These are phyloP conservation scores for Candida qinlingensis DNA, from an alignment of 805 yeast genomes.

Conservation along the genomic window DNA sequence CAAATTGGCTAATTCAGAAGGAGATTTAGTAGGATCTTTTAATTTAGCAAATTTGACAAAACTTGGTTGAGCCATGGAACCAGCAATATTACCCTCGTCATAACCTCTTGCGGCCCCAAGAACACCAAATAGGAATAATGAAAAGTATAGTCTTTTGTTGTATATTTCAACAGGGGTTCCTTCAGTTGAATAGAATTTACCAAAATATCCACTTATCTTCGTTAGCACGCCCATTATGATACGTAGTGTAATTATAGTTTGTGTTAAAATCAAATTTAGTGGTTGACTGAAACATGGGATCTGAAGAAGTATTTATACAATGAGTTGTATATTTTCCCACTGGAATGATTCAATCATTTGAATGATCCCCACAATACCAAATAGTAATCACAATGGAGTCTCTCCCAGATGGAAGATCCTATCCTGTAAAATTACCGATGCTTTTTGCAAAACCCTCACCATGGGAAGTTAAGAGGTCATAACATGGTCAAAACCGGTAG, in stretches of 20 bases:
- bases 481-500: too few relatives aligned
- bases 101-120: constrained; percentile 53
- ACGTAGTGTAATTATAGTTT: not conserved
- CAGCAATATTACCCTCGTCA: constrained; percentile 51
- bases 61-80: constrained; percentile 37
- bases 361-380: too few relatives aligned
- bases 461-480: too few relatives aligned
- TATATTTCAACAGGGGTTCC: constrained; percentile 39
- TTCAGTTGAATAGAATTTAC: constrained; percentile 15
- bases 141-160: constrained; percentile 39
- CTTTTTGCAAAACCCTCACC: too few relatives aligned
- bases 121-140: constrained; percentile 47
- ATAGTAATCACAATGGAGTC: too few relatives aligned
- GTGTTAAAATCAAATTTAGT: too few relatives aligned
- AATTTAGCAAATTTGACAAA: constrained; percentile 42
- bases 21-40: constrained; percentile 32
- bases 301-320: too few relatives aligned
- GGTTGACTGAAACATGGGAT: too few relatives aligned
- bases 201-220: not conserved
- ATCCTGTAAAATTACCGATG: too few relatives aligned
- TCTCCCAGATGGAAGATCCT: too few relatives aligned
- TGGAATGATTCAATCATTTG: too few relatives aligned
- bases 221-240: not conserved
- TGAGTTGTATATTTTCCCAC: too few relatives aligned
- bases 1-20: constrained; percentile 36